phyloP scores from a whole-genome alignment of 2,329 filamentous ascomycete species.

The Sclerotinia subarctica region DNA sequence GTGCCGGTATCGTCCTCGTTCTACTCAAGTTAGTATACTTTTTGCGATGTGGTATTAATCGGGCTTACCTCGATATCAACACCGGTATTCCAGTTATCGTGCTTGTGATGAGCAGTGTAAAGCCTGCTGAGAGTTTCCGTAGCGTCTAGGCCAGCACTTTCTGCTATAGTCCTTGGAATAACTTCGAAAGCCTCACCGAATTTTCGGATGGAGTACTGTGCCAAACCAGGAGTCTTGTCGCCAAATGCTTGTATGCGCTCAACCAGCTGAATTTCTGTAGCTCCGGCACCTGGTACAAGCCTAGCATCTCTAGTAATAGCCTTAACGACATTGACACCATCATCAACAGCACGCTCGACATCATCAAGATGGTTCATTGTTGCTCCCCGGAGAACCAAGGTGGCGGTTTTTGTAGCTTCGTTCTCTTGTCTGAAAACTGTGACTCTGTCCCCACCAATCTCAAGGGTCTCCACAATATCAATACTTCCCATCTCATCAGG shows the following conservation, averaged over 20 bases:
- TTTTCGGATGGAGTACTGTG: slow-evolving; percentile 97
- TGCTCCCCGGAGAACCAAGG: slow-evolving; percentile 87
- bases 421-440: slow-evolving; percentile 98
- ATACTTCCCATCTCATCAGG: slow-evolving; percentile 98
- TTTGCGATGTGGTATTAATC: neutral
- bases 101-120: slow-evolving; percentile 89
- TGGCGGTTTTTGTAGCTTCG: slow-evolving; percentile 87
- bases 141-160: slow-evolving; percentile 91
- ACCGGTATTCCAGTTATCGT: slow-evolving; percentile 83
- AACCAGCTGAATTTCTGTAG: slow-evolving; percentile 89
- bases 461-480: slow-evolving; percentile 92
- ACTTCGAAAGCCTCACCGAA: slow-evolving; percentile 98
- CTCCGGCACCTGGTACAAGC: slow-evolving; percentile 89
- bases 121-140: slow-evolving; percentile 93
- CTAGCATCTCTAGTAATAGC: slow-evolving; percentile 92
- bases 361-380: slow-evolving; percentile 99
- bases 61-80: slow-evolving; percentile 77
- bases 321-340: slow-evolving; percentile 98
- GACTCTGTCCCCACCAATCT: slow-evolving; percentile 96
- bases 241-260: slow-evolving; percentile 87
- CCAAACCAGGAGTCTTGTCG: slow-evolving; percentile 87
- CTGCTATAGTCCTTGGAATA: slow-evolving; percentile 86
- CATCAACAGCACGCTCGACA: slow-evolving; percentile 92
- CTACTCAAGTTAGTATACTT: slow-evolving; percentile 40
- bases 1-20: slow-evolving; percentile 77